Base-by-base conservation (phyloP, 2,329 filamentous ascomycete species). In the Beauveria caledonica region DNA sequence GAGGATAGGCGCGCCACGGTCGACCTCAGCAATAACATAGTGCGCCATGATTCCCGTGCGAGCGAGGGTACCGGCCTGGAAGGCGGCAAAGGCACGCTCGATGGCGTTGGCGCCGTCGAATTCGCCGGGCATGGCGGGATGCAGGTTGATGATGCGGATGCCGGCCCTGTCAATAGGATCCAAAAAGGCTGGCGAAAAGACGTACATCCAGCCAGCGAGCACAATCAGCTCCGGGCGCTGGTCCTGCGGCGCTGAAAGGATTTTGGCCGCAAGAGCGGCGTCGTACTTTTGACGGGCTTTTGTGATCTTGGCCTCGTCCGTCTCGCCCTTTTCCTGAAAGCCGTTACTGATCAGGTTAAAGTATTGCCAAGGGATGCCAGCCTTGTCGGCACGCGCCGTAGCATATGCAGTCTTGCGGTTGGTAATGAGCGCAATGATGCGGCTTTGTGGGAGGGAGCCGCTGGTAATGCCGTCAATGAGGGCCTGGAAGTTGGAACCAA, bases 41-140 rank as follows among this genome's bases (percentile, higher is more conserved):
- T 96, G 92, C 17, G 91, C 85, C 92, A 96, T 96, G 58, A 95
- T 86, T 0, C 92, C 92, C 0, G 92, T 95, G 64, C 80, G 81
- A 67, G 86, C 82, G 10, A 90, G 81, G 64, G 81, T 82, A 6
- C 82, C 81, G 2, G 74, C 76, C 69, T 86, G 73, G 70, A 89
- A 92, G 61, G 90, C 90, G 51, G 83, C 80, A 73, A 85, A 91
- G 3, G 92, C 90, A 25, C 90, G 80, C 67, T 88, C 84, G 66
- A 96, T 95, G 17, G 91, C 92, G 65, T 82, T 76, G 44, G 86
- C 84, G 5, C 92, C 92, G 65, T 92, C 88, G 70, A 91, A 92
- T 67, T 86, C 81, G 1, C 88, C 66, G 49, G 68, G 69, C 45
- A 67, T 62, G 27, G 64, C 65, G 4, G 90, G 91, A 69, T 96